Percentiles rank a stretch among this genome's conserved stretches.
These are phyloP conservation scores for Trichomonascaceae sp. DNA, from an alignment of 1,139 yeast genomes.

Conservation along the genomic window DNA sequence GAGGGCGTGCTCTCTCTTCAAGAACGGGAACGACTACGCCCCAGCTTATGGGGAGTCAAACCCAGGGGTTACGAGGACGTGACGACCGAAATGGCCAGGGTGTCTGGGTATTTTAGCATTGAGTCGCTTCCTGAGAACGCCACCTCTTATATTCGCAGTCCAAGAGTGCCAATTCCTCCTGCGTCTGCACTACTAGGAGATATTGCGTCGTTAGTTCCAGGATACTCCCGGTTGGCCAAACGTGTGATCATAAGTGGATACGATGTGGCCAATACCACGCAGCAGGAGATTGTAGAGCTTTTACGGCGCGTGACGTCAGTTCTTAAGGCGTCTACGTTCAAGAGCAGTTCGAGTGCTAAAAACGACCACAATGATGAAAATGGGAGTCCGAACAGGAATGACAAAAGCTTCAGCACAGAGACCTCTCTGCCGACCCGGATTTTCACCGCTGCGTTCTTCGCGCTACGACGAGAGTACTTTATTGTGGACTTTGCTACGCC, in stretches of 20 bases:
- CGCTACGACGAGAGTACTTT: constrained; percentile 15
- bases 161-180: constrained; percentile 5
- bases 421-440: background rate
- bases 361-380: constrained; percentile 1
- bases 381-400: too few relatives aligned
- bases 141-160: constrained; percentile 5
- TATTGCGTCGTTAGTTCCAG: constrained; percentile 8
- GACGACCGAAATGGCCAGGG: constrained; percentile 67
- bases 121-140: constrained; percentile 47
- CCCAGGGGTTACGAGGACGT: constrained; percentile 69
- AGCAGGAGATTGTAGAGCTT: constrained; percentile 29
- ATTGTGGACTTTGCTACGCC: constrained; percentile 42
- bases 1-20: constrained; percentile 31
- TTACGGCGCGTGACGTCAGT: constrained; percentile 30
- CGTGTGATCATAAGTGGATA: constrained; percentile 37
- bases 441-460: background rate
- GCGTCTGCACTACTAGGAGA: constrained; percentile 3
- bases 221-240: constrained; percentile 27
- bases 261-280: constrained; percentile 31
- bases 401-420: too few relatives aligned
- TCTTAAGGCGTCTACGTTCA: constrained; percentile 7
- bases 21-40: constrained; percentile 32
- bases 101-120: constrained; percentile 66
- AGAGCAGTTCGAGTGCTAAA: background rate
- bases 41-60: constrained; percentile 55